Percentiles rank a stretch among this genome's conserved stretches.
Evolutionary conservation across 768 basidiomycete species (phyloP).

Genomic region (Boletus rubroflammeus): DNA sequence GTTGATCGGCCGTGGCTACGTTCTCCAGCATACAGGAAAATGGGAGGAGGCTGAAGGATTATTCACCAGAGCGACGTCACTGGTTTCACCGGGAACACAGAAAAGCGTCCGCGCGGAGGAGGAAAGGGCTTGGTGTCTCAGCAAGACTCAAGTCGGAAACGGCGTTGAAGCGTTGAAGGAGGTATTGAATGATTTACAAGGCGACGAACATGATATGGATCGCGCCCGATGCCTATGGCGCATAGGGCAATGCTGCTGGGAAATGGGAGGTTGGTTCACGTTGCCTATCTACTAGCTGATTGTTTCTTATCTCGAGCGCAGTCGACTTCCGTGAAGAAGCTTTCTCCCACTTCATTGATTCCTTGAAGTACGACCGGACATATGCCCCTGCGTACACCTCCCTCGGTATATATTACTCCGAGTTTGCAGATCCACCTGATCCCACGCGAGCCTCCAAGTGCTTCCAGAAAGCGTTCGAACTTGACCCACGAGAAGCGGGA

Average conservation of each 20-base stretch:
- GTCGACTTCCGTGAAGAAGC: slow-evolving; percentile 56
- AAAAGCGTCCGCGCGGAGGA: slow-evolving; percentile 65
- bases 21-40: slow-evolving; percentile 57
- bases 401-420: slow-evolving; percentile 84
- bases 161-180: slow-evolving; percentile 47
- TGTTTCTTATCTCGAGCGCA: slow-evolving; percentile 23
- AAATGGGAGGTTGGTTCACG: slow-evolving; percentile 54
- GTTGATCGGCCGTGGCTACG: slow-evolving; percentile 72
- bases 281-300: not conserved
- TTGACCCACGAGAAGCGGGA: slow-evolving; percentile 83
- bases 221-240: slow-evolving; percentile 83
- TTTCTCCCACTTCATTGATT: slow-evolving; percentile 73
- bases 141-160: slow-evolving; percentile 47
- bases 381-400: slow-evolving; percentile 94
- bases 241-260: slow-evolving; percentile 74
- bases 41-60: slow-evolving; percentile 65
- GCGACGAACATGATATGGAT: slow-evolving; percentile 51
- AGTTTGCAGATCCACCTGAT: slow-evolving; percentile 68
- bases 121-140: slow-evolving; percentile 80
- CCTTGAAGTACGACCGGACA: slow-evolving; percentile 68
- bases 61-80: slow-evolving; percentile 56
- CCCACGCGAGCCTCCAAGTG: slow-evolving; percentile 86
- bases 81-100: slow-evolving; percentile 44
- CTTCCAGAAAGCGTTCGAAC: slow-evolving; percentile 97
- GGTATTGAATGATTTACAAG: slow-evolving; percentile 42